Evolutionary conservation across 2,329 filamentous ascomycete genomes (phyloP), one percentile per base, ranked within the genome.

Genomic region (Penicillium sp.): DNA sequence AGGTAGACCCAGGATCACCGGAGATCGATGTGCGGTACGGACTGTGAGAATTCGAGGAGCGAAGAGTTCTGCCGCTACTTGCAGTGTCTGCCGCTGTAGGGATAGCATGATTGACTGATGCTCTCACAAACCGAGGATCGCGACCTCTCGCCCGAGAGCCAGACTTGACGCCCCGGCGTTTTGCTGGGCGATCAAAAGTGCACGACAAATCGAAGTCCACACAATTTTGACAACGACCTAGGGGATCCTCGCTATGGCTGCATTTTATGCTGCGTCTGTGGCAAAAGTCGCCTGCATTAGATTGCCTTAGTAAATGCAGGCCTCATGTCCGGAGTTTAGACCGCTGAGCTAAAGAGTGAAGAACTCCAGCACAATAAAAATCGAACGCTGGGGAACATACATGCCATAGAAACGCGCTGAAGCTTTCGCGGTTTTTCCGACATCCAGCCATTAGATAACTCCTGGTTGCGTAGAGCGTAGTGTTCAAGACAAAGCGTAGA

Each of bases 191-290:
- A 46, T 78, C 70, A 64, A 78, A 82, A 14, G 77, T 81, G 65
- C 80, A 83, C n/a, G 70, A 64, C 48, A 80, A 74, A 49, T 73
- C 76, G 63, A 82, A 83, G 59, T 82, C 78, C 26, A 71, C 70
- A 68, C 80, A 82, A 51, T 80, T 83, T 66, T 81, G 77, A 65
- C 81, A 82, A 52, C 74, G 69, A 27, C 68, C 65, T 59, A 63
- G 75, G 69, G 59, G 43, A 45, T 75, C 72, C 6, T 64, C 64
- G 55, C 69, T 73, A n/a, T 69, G 71, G 46, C 70, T 70, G 62
- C 80, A 82, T 54, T 77, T 73, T n/a, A 81, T 80, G 63, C 76
- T 78, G 41, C 79, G 72, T 55, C 73, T 66, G 64, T 83, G 79
- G 67, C 82, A 84, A 64, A 80, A 79, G 66, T 84, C 81, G 65